phyloP scores from a whole-genome alignment of 2,329 filamentous ascomycete species.

The Colletotrichum costaricense region DNA sequence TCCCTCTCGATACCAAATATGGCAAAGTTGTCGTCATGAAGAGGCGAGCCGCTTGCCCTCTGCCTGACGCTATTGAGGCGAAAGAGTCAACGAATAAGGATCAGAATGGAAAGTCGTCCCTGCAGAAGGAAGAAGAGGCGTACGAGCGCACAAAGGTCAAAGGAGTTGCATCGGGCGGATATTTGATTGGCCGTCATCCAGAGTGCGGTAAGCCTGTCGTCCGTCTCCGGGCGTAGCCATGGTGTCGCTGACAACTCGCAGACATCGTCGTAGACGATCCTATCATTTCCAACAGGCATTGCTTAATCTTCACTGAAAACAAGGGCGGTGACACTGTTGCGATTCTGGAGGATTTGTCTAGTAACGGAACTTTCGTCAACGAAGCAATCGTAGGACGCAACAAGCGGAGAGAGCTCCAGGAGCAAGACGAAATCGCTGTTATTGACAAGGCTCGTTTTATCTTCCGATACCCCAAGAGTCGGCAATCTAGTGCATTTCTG shows the following conservation, averaged over 20 bases:
- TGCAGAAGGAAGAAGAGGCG: slow-evolving; percentile 65
- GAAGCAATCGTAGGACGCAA: slow-evolving; percentile 92
- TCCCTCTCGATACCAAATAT: slow-evolving; percentile 80
- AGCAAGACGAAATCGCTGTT: slow-evolving; percentile 91
- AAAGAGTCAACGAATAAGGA: slow-evolving; percentile 50
- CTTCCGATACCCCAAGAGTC: slow-evolving; percentile 86
- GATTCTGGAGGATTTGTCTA: slow-evolving; percentile 91
- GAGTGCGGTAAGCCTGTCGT: slow-evolving; percentile 81
- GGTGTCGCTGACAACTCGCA: slow-evolving; percentile 41
- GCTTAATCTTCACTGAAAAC: slow-evolving; percentile 73
- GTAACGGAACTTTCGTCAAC: slow-evolving; percentile 96
- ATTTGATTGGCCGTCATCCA: slow-evolving; percentile 90
- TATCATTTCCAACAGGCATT: slow-evolving; percentile 89
- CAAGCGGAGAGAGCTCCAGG: slow-evolving; percentile 86
- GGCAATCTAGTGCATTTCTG: slow-evolving; percentile 80
- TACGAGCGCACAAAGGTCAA: slow-evolving; percentile 73
- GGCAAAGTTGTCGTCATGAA: slow-evolving; percentile 78
- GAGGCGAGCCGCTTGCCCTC: slow-evolving; percentile 77
- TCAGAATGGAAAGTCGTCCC: slow-evolving; percentile 58
- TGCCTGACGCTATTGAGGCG: slow-evolving; percentile 58
- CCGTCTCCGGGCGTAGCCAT: not conserved
- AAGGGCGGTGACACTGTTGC: slow-evolving; percentile 72
- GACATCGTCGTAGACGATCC: slow-evolving; percentile 81
- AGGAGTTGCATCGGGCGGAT: slow-evolving; percentile 79
- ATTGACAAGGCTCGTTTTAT: slow-evolving; percentile 88